These are phyloP conservation scores for Penicillium atrosanguineum DNA, from an alignment of 495 filamentous ascomycete species.

Conservation along the genomic window DNA sequence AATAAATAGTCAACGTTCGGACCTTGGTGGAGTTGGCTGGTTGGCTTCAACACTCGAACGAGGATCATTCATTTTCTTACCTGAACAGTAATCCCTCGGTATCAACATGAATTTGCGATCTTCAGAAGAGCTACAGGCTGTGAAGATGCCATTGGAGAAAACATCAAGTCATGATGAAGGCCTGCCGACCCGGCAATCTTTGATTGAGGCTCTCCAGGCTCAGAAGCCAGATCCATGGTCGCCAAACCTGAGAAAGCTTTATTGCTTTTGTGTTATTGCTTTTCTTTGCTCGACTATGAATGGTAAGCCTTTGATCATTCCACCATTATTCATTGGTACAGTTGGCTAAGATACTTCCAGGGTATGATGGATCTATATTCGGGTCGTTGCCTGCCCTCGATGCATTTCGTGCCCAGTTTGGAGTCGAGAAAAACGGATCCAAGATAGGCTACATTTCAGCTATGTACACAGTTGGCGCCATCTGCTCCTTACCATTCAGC, in stretches of 20 bases:
- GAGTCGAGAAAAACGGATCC: slow-evolving; percentile 24
- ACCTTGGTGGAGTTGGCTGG: no score
- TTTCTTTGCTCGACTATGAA: slow-evolving; percentile 17
- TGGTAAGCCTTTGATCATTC: neutral
- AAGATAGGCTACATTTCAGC: slow-evolving; percentile 51
- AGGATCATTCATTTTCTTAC: neutral
- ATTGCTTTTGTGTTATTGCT: slow-evolving; percentile 5
- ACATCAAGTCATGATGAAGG: slow-evolving; percentile 5
- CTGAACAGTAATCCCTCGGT: neutral
- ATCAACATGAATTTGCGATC: neutral
- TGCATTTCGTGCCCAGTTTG: slow-evolving; percentile 33
- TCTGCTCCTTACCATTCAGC: slow-evolving; percentile 58
- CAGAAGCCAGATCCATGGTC: slow-evolving; percentile 15
- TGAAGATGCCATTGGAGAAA: slow-evolving; percentile 4
- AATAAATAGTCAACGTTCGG: no score
- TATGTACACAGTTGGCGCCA: slow-evolving; percentile 59
- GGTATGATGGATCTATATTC: slow-evolving; percentile 50
- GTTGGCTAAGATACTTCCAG: slow-evolving; percentile 7
- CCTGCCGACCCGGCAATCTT: slow-evolving; percentile 7
- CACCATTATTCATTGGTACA: no score
- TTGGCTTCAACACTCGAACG: no score
- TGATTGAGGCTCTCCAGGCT: slow-evolving; percentile 7
- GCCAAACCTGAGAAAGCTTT: slow-evolving; percentile 7
- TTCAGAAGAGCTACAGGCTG: neutral
- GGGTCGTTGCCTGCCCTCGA: slow-evolving; percentile 30